Evolutionary conservation across 148 eudicot species (phyloP).

Genomic region (Chenopodium suecicum): DNA sequence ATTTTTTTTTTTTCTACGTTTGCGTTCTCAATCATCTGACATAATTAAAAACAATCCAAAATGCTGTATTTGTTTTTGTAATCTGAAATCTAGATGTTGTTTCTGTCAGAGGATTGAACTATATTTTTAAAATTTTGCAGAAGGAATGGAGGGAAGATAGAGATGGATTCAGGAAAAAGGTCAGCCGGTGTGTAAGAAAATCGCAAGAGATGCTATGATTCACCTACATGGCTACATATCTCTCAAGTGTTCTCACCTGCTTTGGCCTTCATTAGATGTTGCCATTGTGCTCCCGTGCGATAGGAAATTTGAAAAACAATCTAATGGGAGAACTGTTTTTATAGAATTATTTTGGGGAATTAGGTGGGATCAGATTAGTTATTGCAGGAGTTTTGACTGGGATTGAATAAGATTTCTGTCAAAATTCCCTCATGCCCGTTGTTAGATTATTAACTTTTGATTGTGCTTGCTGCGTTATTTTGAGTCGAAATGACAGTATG

Average conservation of each 20-base stretch:
- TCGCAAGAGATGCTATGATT: conserved; percentile 50
- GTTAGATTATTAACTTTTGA: conserved; percentile 12
- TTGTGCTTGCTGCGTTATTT: conserved; percentile 16
- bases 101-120: background rate
- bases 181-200: conserved; percentile 48
- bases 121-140: conserved; percentile 28
- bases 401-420: conserved; percentile 12
- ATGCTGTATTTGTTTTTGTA: background rate
- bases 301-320: background rate
- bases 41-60: background rate
- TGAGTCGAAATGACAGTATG: conserved; percentile 16
- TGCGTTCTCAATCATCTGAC: background rate
- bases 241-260: conserved; percentile 7
- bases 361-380: conserved; percentile 9
- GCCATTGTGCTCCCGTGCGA: conserved; percentile 12
- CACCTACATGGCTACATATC: background rate
- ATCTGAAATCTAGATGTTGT: background rate
- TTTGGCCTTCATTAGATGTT: conserved; percentile 12
- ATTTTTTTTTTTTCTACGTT: background rate
- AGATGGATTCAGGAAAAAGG: conserved; percentile 41
- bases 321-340: conserved; percentile 11
- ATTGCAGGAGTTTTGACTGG: conserved; percentile 15
- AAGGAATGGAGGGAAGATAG: conserved; percentile 51
- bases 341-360: conserved; percentile 18
- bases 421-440: conserved; percentile 1